Evolutionary conservation across 495 filamentous ascomycete species (phyloP), one percentile per base, ranked within the genome.

Genomic region (Cladorrhinum samala): DNA sequence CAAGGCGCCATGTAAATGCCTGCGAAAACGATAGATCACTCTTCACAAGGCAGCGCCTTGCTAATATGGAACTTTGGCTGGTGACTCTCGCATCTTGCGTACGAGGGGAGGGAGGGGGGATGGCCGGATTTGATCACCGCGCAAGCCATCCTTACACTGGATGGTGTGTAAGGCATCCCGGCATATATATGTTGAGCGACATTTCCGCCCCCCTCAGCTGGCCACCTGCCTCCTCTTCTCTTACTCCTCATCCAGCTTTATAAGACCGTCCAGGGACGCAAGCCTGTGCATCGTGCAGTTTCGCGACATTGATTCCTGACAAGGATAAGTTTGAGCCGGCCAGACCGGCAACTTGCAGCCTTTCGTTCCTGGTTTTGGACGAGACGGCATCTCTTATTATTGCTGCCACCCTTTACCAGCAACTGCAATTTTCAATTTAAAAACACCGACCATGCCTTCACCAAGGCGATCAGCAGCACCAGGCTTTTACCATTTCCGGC

Each of bases 321-420:
- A 60, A n/a, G 40, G 48, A 51, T 21, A 39, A 37, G 46, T 52
- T 54, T 63, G 66, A 62, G 65, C 67, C 67, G 63, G 67, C 66
- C 23, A 57, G 56, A 58, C 64, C 66, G 64, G 66, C 61, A 40
- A 33, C 37, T 33, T 13, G 14, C 46, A 40, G 49, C 43, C 46
- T 44, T 53, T 56, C 49, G 33, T 46, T 54, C 16, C 30, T 37
- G 16, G 49, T 13, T n/a, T n/a, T n/a, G 23, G 46, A n/a, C 24
- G 21, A n/a, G 46, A 50, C 46, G 46, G 38, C 30, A 48, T 52
- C 45, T 11, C n/a, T 16, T 16, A 9, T 41, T 41, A 3, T 14
- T 41, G 11, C 17, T 16, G 11, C 21, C 16, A 14, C 16, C 19
- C 46, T 33, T 25, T 36, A 40, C 1, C 46, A 30, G 5, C 8